Evolutionary conservation across 2,329 filamentous ascomycete genomes (phyloP).

Genomic region (Fusarium napiforme): DNA sequence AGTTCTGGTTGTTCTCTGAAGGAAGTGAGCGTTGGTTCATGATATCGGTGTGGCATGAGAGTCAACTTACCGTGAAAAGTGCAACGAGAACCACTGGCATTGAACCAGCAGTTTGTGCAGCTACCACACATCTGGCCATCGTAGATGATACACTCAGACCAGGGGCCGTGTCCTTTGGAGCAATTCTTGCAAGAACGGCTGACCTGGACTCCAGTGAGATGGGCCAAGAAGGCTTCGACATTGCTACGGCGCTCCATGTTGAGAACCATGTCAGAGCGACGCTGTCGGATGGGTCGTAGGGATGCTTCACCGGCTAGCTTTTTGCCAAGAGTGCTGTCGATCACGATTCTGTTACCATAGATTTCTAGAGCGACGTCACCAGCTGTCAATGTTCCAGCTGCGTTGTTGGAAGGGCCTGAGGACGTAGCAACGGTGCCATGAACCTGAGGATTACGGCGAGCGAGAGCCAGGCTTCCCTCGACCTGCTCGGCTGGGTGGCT

Average conservation of each 20-base stretch:
- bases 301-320: conserved; percentile 62
- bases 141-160: conserved; percentile 68
- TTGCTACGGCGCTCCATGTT: conserved; percentile 69
- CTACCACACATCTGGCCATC: conserved; percentile 70
- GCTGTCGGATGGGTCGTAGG: conserved; percentile 62
- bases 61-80: conserved; percentile 66
- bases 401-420: background rate
- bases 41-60: background rate
- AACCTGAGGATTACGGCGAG: background rate
- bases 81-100: conserved; percentile 68
- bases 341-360: conserved; percentile 59
- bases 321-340: conserved; percentile 66
- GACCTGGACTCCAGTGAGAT: conserved; percentile 63
- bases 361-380: conserved; percentile 59
- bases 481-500: background rate
- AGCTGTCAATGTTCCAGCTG: conserved; percentile 49
- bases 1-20: conserved; percentile 39
- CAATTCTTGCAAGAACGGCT: conserved; percentile 68
- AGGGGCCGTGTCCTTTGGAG: conserved; percentile 69
- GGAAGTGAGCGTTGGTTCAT: background rate
- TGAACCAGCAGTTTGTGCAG: conserved; percentile 73
- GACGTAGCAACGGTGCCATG: background rate
- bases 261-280: conserved; percentile 63
- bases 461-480: too few species aligned
- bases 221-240: conserved; percentile 68